Evolutionary conservation across 2,329 filamentous ascomycete genomes (phyloP).

Genomic region (Trichoderma sp.): DNA sequence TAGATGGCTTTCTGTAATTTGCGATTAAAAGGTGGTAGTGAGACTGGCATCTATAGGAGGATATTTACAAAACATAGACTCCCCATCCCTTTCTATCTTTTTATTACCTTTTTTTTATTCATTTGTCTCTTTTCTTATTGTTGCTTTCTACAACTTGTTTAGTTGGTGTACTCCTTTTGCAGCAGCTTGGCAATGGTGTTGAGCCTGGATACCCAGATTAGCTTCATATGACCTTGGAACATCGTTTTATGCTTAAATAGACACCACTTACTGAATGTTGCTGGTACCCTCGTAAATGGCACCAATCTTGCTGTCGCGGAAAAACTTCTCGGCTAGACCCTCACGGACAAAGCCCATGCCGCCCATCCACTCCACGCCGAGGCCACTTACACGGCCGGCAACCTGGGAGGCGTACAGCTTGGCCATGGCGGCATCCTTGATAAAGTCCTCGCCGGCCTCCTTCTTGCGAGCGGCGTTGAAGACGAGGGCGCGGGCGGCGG

Average conservation of each 20-base stretch:
- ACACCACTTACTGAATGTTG: conserved; percentile 64
- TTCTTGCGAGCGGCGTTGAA: conserved; percentile 98
- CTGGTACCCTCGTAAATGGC: conserved; percentile 95
- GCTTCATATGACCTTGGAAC: background rate
- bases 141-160: conserved; percentile 29
- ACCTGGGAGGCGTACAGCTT: conserved; percentile 96
- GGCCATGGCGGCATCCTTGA: conserved; percentile 95
- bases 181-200: conserved; percentile 67
- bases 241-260: background rate
- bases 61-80: conserved; percentile 21
- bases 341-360: conserved; percentile 98
- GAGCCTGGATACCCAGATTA: conserved; percentile 44
- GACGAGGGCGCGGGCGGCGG: conserved; percentile 86
- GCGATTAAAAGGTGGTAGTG: background rate
- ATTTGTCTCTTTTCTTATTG: conserved; percentile 14
- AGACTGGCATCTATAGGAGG: conserved; percentile 17
- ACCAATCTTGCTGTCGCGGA: conserved; percentile 96
- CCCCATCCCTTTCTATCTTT: background rate
- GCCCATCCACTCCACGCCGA: conserved; percentile 98
- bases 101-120: conserved; percentile 21
- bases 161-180: conserved; percentile 63
- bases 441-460: conserved; percentile 95
- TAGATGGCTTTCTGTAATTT: background rate
- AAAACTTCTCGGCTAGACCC: conserved; percentile 97
- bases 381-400: conserved; percentile 79